phyloP scores from a whole-genome alignment of 192 early-diverging fungal genomes.

The Pecoramyces ruminantium region DNA sequence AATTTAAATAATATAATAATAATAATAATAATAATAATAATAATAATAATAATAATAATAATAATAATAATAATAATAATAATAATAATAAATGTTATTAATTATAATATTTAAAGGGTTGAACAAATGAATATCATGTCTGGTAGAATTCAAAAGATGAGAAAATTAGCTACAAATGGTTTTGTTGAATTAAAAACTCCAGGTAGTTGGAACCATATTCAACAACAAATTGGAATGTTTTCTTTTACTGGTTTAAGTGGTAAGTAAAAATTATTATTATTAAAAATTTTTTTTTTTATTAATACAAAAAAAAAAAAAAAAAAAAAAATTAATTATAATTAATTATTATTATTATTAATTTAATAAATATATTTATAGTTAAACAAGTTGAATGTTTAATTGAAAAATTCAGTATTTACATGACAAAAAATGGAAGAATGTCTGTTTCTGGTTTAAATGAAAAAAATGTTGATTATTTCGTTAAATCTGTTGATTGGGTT shows the following conservation, averaged over 20 bases:
- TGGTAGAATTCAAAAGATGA: conserved; percentile 90
- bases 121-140: conserved; percentile 91
- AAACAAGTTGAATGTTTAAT: background rate
- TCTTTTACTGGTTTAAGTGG: conserved; percentile 79
- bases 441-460: background rate
- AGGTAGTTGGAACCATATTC: conserved; percentile 73
- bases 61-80: too few relatives aligned
- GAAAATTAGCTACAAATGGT: conserved; percentile 49
- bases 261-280: background rate
- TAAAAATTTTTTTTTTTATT: too few relatives aligned
- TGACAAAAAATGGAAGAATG: background rate
- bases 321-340: background rate
- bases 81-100: background rate
- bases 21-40: too few relatives aligned
- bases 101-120: conserved; percentile 13
- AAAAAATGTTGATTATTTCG: background rate
- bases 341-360: too few relatives aligned
- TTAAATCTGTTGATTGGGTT: background rate
- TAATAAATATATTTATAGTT: background rate
- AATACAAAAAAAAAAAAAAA: background rate
- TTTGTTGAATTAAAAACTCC: conserved; percentile 69
- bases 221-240: conserved; percentile 92
- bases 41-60: too few relatives aligned
- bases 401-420: background rate
- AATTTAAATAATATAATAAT: too few relatives aligned